These are phyloP conservation scores for Cytospora leucostoma DNA, from an alignment of 2,329 filamentous ascomycete species.

Conservation along the genomic window DNA sequence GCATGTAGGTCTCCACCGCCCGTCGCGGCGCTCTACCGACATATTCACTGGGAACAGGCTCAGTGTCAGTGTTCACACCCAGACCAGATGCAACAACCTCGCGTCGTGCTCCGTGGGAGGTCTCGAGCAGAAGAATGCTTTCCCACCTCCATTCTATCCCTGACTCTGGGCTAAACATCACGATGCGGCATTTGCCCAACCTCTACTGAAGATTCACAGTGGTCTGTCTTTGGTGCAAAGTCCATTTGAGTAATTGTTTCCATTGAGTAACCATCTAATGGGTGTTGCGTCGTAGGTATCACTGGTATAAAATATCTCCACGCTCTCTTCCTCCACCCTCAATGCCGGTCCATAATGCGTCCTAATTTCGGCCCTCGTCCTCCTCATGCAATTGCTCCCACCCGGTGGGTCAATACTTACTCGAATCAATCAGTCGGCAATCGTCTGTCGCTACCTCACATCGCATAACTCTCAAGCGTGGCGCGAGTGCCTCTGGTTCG, in stretches of 20 bases:
- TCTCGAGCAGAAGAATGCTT: background rate
- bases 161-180: background rate
- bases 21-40: too few relatives aligned
- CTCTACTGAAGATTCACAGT: background rate
- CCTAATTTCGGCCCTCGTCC: background rate
- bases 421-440: background rate
- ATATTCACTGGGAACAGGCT: too few relatives aligned
- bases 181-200: background rate
- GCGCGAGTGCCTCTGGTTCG: conserved; percentile 29
- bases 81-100: too few relatives aligned
- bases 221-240: background rate
- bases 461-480: conserved; percentile 15
- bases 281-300: conserved; percentile 2
- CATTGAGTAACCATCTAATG: background rate
- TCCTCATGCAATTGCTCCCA: background rate
- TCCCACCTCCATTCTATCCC: background rate
- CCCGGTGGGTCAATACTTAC: background rate
- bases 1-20: too few relatives aligned
- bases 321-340: background rate
- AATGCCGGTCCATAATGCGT: background rate
- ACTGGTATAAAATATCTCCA: background rate
- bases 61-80: too few relatives aligned
- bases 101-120: background rate
- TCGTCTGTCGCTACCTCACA: background rate
- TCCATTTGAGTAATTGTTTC: background rate